Conservation (phyloP, 148 eudicot genomes). For the Vaccinium corymbosum region DNA sequence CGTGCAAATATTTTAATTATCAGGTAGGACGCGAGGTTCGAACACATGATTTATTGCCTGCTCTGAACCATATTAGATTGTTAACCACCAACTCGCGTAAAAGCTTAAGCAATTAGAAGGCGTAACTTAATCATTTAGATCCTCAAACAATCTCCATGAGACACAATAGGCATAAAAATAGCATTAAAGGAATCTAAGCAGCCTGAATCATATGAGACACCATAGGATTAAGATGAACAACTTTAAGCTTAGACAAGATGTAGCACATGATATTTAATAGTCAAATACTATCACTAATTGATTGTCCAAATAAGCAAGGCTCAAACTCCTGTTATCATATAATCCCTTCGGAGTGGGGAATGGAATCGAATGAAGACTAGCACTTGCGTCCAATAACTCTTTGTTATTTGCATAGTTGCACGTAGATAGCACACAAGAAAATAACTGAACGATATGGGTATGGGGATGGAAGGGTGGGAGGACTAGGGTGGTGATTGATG, state of each 20-base stretch:
- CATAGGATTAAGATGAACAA: background rate
- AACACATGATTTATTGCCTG: background rate
- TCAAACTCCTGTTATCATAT: background rate
- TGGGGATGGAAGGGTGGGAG: too few species aligned
- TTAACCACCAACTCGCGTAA: too few species aligned
- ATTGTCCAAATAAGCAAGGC: background rate
- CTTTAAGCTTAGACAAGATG: background rate
- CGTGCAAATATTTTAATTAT: background rate
- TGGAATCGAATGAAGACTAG: background rate
- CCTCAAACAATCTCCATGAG: too few species aligned
- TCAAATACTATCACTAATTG: background rate
- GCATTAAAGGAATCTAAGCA: background rate
- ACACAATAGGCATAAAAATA: background rate
- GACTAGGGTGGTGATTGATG: too few species aligned
- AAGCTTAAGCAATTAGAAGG: too few species aligned
- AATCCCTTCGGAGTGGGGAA: background rate
- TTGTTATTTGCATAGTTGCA: background rate
- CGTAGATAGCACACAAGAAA: too few species aligned
- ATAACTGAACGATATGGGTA: too few species aligned
- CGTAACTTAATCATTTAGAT: too few species aligned
- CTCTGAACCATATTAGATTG: background rate
- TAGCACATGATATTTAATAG: background rate
- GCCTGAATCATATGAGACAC: background rate
- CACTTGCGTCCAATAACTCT: background rate
- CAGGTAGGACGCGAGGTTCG: background rate